Percentiles rank a stretch among this genome's conserved stretches.
Conservation (phyloP, 2,329 filamentous ascomycete genomes). For the Fusarium goolgardi region DNA sequence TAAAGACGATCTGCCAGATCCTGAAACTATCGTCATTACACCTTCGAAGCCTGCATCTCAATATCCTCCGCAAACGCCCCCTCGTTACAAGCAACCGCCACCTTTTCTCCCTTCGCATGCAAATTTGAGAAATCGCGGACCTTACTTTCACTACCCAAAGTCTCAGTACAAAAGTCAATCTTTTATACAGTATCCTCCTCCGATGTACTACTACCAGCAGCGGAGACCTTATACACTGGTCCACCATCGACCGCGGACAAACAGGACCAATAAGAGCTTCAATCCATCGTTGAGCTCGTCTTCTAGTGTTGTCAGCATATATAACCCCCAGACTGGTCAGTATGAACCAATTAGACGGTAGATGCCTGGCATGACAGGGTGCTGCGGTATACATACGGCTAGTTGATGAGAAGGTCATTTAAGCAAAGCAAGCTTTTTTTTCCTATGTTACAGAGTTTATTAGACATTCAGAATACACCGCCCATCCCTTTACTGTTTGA, state of each 20-base stretch:
- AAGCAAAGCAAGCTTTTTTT: not conserved
- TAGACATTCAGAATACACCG: not conserved
- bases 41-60: slow-evolving; percentile 1
- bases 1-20: not conserved
- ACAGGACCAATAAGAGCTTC: slow-evolving; percentile 24
- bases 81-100: not conserved
- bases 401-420: not conserved
- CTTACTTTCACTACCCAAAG: slow-evolving; percentile 1
- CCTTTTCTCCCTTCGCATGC: slow-evolving; percentile 11
- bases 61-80: slow-evolving; percentile 1
- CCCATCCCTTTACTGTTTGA: too few relatives aligned
- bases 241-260: slow-evolving; percentile 18
- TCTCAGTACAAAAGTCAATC: slow-evolving; percentile 12
- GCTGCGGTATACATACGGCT: too few relatives aligned
- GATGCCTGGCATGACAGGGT: rapidly evolving
- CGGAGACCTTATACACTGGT: slow-evolving; percentile 6
- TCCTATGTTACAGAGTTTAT: not conserved
- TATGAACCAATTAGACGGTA: slow-evolving; percentile 22
- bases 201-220: slow-evolving; percentile 20
- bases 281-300: slow-evolving; percentile 16
- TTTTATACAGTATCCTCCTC: slow-evolving; percentile 14
- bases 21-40: not conserved
- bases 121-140: slow-evolving; percentile 3
- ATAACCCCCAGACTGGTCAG: slow-evolving; percentile 18
- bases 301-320: slow-evolving; percentile 21